Evolutionary conservation across 2,329 filamentous ascomycete genomes (phyloP).

Genomic region (Sporothrix brasiliensis): DNA sequence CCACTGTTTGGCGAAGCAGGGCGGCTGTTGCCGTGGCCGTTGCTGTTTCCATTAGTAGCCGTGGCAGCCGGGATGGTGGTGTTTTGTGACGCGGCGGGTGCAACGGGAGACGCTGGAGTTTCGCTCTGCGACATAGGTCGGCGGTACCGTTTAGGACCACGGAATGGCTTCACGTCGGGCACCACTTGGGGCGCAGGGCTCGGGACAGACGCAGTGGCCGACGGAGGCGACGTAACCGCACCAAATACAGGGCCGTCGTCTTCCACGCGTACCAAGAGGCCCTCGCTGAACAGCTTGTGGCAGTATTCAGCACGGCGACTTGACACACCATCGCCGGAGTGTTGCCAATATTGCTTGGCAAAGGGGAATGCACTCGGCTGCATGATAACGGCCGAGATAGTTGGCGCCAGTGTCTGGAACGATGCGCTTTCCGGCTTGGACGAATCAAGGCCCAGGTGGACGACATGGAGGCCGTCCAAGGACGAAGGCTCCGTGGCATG

Average conservation of each 20-base stretch:
- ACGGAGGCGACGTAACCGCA: slow-evolving; percentile 4
- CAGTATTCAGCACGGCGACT: slow-evolving; percentile 92
- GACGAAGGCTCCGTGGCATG: slow-evolving; percentile 57
- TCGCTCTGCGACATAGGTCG: slow-evolving; percentile 51
- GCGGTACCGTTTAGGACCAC: slow-evolving; percentile 82
- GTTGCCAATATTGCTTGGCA: slow-evolving; percentile 97
- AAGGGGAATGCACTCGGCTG: slow-evolving; percentile 66
- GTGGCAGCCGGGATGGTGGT: background rate
- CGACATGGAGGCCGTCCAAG: slow-evolving; percentile 53
- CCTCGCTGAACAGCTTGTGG: slow-evolving; percentile 71
- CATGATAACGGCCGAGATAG: slow-evolving; percentile 72
- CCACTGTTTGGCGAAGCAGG: slow-evolving; percentile 35
- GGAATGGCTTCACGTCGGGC: slow-evolving; percentile 49
- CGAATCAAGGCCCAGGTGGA: slow-evolving; percentile 66
- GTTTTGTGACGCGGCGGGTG: background rate
- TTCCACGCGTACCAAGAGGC: slow-evolving; percentile 52
- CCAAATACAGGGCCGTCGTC: background rate
- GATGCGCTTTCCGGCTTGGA: slow-evolving; percentile 55
- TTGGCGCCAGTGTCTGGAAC: slow-evolving; percentile 59
- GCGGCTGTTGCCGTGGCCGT: background rate
- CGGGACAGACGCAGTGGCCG: background rate
- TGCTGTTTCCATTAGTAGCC: background rate
- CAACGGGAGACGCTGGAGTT: background rate
- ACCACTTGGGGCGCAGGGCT: slow-evolving; percentile 23
- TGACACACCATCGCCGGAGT: slow-evolving; percentile 88